Base-by-base conservation (phyloP, 2,329 filamentous ascomycete genomes). In the Penicillium expansum region DNA sequence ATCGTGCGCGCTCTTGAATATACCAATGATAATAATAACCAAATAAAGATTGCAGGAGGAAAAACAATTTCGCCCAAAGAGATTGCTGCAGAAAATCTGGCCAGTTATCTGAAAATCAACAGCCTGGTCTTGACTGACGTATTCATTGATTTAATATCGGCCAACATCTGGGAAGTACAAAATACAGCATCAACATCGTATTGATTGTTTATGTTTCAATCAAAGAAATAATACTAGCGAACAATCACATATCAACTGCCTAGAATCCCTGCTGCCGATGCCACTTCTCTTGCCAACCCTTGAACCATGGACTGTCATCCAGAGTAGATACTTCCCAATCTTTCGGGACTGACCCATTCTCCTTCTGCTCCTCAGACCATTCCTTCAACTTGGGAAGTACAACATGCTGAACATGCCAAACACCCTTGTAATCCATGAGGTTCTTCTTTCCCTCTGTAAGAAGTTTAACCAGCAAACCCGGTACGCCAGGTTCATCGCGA, bases 401-500 rank as follows among this genome's bases (percentile, higher is more conserved):
- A 0, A 91, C 81, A 73, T 91, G 87, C 70, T 92, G 86, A 1
- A 88, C 86, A 72, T 92, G 89, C 85, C 87, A 91, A 0, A 87
- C 89, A n/a, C 82, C 85, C 77, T 95, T 95, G 68, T 94, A 94
- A 64, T 87, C 81, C 85, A 92, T 86, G 10, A 93, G 66, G 38
- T 74, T 84, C 68, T 80, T 81, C 73, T 91, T 91, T 1, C 87
- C 89, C 30, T 90, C 85, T 20, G 78, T 82, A n/a, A 93, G 65
- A 0, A 94, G 77, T 73, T 88, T 89, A 2, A 85, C 72, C 2
- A 91, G 52, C 5, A 95, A 70, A 0, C 82, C 83, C 0, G 91
- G 91, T 0, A 96, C 76, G 45, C 85, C 88, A 0, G 89, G 83
- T 71, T 96, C 91, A 55, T 88, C 80, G 2, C 83, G 77, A 56